Evolutionary conservation across 768 basidiomycete genomes (phyloP).

Genomic region (Kondoa malvinella): DNA sequence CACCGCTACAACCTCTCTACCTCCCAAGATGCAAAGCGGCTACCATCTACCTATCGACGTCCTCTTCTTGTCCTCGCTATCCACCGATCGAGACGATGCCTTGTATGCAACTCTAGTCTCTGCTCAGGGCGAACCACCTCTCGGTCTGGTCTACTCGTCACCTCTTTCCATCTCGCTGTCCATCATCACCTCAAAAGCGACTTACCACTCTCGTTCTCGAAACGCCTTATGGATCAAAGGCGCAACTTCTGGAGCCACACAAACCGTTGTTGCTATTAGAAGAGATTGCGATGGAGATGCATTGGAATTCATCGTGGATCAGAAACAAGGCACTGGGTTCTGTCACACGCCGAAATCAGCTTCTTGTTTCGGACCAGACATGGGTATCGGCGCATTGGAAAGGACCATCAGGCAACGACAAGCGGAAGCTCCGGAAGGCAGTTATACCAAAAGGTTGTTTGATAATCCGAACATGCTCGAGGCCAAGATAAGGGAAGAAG

Average conservation of each 20-base stretch:
- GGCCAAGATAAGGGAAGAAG: constrained; percentile 96
- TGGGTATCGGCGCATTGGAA: constrained; percentile 69
- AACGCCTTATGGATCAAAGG: constrained; percentile 95
- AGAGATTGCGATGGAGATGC: constrained; percentile 86
- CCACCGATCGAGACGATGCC: constrained; percentile 75
- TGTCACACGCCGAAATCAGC: constrained; percentile 39
- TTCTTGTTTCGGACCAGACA: constrained; percentile 66
- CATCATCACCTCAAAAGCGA: constrained; percentile 71
- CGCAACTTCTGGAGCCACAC: constrained; percentile 84
- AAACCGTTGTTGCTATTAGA: constrained; percentile 64
- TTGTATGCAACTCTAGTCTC: constrained; percentile 86
- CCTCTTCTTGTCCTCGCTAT: constrained; percentile 64
- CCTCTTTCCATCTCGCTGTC: constrained; percentile 65
- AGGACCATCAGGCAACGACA: constrained; percentile 55
- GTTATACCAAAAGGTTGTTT: constrained; percentile 79
- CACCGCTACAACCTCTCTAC: constrained; percentile 23
- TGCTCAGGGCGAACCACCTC: constrained; percentile 35
- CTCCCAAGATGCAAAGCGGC: constrained; percentile 32
- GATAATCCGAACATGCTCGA: constrained; percentile 59
- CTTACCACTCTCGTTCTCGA: constrained; percentile 79
- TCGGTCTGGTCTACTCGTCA: constrained; percentile 94
- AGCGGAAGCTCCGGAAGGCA: constrained; percentile 63
- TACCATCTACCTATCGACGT: constrained; percentile 57
- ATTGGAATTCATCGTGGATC: constrained; percentile 73
- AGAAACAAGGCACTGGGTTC: constrained; percentile 58